Evolutionary conservation across 2,329 filamentous ascomycete genomes (phyloP), one percentile per base, ranked within the genome.

Genomic region (Neobulgaria alba): DNA sequence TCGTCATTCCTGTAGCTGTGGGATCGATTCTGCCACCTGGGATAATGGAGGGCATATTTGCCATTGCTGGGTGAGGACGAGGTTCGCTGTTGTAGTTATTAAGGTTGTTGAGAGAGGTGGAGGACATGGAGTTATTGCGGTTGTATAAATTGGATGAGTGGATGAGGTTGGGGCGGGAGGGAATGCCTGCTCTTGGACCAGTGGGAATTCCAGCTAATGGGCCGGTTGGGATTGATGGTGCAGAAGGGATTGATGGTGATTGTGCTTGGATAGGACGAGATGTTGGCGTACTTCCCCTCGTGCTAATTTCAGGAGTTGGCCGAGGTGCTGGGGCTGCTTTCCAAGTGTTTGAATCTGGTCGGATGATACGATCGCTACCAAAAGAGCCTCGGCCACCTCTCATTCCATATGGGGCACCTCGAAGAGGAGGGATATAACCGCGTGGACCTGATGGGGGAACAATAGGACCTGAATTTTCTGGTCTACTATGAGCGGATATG

Each of bases 361-460:
- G 50, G 30, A 10, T 37, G 4, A 38, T 45, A 29, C 54, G 51
- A 15, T 59, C 57, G 19, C 43, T 51, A 17, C 46, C 46, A 23
- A 60, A 57, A 19, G 56, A 55, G 4, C 49, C 46, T 48, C 57
- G 51, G 10, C 55, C 53, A 17, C 55, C 57, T 46, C 57, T 50
- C 41, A 53, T 51, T 20, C 47, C 46, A 33, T 48, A 51, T 29
- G 43, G 38, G 4, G 46, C 43, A 12, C 56, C 55, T 32, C 56
- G 51, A 35, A 42, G 32, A 23, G 55, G 48, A 4, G 53, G 41
- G 12, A 53, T 48, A 39, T 57, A 59, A 15, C 55, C 58, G 36
- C 59, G 55, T 38, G 59, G 59, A 36, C 59, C 59, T n/a, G 58
- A 50, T 29, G 59, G 59, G 30, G 58, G 57, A 19, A 48, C 47